These are phyloP conservation scores for Dactylellina haptotyla DNA, from an alignment of 2,329 filamentous ascomycete species.

Conservation along the genomic window DNA sequence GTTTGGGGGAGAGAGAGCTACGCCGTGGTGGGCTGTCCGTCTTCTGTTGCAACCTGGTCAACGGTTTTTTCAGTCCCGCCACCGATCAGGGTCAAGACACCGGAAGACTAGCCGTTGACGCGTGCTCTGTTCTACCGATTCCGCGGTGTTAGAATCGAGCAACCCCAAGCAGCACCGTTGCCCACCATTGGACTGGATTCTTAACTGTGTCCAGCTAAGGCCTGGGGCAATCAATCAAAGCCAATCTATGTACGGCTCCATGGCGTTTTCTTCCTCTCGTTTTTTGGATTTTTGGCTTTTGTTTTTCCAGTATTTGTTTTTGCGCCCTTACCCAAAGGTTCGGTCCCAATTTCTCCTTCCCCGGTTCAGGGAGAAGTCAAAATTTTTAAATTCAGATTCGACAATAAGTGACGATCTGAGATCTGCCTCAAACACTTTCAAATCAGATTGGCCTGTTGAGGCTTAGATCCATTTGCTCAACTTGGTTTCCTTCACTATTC, in stretches of 20 bases:
- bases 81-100: slow-evolving; percentile 53
- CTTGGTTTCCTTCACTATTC: slow-evolving; percentile 13
- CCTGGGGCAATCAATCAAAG: slow-evolving; percentile 47
- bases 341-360: slow-evolving; percentile 51
- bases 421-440: slow-evolving; percentile 54
- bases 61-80: slow-evolving; percentile 53
- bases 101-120: slow-evolving; percentile 54
- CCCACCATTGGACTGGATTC: slow-evolving; percentile 44
- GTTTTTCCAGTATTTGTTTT: background rate
- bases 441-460: slow-evolving; percentile 47
- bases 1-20: slow-evolving; percentile 19
- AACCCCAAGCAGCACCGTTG: slow-evolving; percentile 37
- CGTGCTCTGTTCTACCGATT: slow-evolving; percentile 55
- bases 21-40: slow-evolving; percentile 31
- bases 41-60: slow-evolving; percentile 44
- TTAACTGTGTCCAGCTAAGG: slow-evolving; percentile 36
- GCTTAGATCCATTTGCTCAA: slow-evolving; percentile 34
- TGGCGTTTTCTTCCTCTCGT: slow-evolving; percentile 33
- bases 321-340: slow-evolving; percentile 38
- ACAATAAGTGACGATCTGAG: slow-evolving; percentile 51
- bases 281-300: background rate
- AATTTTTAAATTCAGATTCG: slow-evolving; percentile 28
- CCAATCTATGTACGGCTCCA: slow-evolving; percentile 41
- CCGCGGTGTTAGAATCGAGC: slow-evolving; percentile 47
- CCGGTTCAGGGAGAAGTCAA: slow-evolving; percentile 46